phyloP scores from a whole-genome alignment of 768 basidiomycete species.

The Gloeopeniophorella convolvens region DNA sequence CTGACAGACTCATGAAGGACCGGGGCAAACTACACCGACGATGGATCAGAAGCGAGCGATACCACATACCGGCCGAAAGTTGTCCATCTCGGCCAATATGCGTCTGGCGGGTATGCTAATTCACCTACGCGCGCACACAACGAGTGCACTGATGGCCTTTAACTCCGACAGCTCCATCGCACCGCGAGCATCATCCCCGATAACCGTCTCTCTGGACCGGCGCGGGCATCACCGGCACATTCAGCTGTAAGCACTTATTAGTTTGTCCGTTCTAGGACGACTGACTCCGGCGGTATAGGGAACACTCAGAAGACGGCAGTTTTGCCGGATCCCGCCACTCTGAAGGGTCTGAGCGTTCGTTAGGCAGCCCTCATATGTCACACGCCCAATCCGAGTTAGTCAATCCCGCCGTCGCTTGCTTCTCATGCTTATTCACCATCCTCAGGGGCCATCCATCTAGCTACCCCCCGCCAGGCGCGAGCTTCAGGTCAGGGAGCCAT shows the following conservation, averaged over 20 bases:
- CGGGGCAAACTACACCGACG: slow-evolving; percentile 12
- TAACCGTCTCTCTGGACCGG: slow-evolving; percentile 17
- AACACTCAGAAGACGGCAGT: slow-evolving; percentile 11
- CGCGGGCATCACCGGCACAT: slow-evolving; percentile 11
- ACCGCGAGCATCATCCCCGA: slow-evolving; percentile 10
- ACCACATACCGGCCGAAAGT: slow-evolving; percentile 16
- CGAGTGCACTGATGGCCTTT: neutral
- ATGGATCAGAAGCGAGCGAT: slow-evolving; percentile 6
- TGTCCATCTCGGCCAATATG: slow-evolving; percentile 18
- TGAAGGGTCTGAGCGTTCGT: slow-evolving; percentile 7
- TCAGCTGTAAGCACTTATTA: slow-evolving; percentile 4
- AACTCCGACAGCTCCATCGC: neutral
- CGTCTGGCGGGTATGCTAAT: slow-evolving; percentile 8
- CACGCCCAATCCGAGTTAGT: slow-evolving; percentile 11
- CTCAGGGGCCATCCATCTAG: slow-evolving; percentile 1
- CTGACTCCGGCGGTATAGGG: slow-evolving; percentile 1
- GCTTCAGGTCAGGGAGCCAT: neutral
- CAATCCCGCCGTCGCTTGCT: neutral
- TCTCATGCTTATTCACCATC: neutral
- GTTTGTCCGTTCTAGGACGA: neutral
- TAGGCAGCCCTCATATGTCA: slow-evolving; percentile 2
- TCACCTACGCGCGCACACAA: neutral
- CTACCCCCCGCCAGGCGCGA: neutral
- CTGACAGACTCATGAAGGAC: slow-evolving; percentile 6
- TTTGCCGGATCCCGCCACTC: slow-evolving; percentile 12